phyloP scores from a whole-genome alignment of 208 protist species.

The Trypanosoma cruzi region DNA sequence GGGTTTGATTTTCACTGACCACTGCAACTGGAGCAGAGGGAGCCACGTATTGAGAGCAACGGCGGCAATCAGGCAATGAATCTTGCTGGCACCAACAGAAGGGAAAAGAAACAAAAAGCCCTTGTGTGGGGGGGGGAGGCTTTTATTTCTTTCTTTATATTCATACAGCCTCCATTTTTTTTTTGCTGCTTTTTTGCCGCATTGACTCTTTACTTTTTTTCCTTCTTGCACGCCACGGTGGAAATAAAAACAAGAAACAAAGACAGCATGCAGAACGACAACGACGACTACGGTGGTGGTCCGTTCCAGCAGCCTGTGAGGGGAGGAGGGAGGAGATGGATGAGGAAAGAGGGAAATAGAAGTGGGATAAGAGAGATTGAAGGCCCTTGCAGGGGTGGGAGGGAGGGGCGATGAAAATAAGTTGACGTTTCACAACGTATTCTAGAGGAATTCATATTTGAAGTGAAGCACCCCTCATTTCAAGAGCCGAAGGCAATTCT shows the following conservation, averaged over 20 bases:
- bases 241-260: not conserved
- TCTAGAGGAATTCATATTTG: constrained; percentile 11
- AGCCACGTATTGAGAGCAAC: not conserved
- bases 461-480: not conserved
- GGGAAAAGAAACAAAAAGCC: not conserved
- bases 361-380: not conserved
- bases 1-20: not conserved
- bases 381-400: not conserved
- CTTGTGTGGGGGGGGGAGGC: no score
- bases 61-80: not conserved
- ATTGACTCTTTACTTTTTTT: not conserved
- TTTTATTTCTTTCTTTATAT: no score
- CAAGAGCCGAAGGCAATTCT: not conserved
- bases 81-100: not conserved
- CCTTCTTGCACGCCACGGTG: not conserved
- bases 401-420: not conserved
- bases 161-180: not conserved
- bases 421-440: constrained; percentile 8
- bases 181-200: no score
- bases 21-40: not conserved
- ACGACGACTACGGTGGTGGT: not conserved
- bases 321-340: not conserved
- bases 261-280: not conserved
- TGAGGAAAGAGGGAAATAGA: constrained; percentile 4
- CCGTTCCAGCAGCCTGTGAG: not conserved